Evolutionary conservation across 1,284 basidiomycete genomes (phyloP).

Genomic region (Ganoderma multipileum): DNA sequence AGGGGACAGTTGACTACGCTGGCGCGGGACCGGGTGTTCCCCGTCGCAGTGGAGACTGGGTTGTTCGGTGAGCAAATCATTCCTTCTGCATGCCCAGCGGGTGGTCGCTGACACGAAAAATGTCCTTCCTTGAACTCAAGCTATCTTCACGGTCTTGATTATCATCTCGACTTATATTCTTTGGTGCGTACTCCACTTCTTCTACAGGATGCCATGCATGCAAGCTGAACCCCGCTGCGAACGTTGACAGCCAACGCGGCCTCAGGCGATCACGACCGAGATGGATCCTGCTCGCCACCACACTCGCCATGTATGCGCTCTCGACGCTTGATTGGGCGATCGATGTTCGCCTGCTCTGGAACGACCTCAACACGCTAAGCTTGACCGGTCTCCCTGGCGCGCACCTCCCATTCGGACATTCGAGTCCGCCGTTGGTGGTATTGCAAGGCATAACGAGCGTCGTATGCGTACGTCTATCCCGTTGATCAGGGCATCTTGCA

Average conservation of each 20-base stretch:
- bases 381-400: constrained; percentile 6
- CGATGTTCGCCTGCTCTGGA: constrained; percentile 17
- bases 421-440: constrained; percentile 11
- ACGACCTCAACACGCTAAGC: constrained; percentile 11
- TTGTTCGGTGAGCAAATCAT: constrained; percentile 11
- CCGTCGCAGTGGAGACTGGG: constrained; percentile 18
- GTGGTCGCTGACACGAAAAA: background rate
- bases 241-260: constrained; percentile 14
- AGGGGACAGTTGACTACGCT: constrained; percentile 14
- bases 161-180: constrained; percentile 14
- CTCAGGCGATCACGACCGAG: constrained; percentile 14
- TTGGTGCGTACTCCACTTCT: constrained; percentile 1
- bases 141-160: constrained; percentile 20
- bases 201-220: too few species aligned
- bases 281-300: constrained; percentile 14
- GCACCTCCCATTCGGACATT: constrained; percentile 1
- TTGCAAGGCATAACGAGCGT: constrained; percentile 22
- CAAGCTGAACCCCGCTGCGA: background rate
- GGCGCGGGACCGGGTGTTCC: constrained; percentile 18
- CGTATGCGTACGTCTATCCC: constrained; percentile 10
- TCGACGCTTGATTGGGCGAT: constrained; percentile 24
- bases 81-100: background rate
- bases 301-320: constrained; percentile 18
- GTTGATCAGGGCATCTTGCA: too few species aligned
- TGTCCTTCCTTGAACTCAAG: background rate